These are phyloP conservation scores for Leptosphaerulina australis DNA, from an alignment of 2,329 filamentous ascomycete genomes.

Conservation along the genomic window DNA sequence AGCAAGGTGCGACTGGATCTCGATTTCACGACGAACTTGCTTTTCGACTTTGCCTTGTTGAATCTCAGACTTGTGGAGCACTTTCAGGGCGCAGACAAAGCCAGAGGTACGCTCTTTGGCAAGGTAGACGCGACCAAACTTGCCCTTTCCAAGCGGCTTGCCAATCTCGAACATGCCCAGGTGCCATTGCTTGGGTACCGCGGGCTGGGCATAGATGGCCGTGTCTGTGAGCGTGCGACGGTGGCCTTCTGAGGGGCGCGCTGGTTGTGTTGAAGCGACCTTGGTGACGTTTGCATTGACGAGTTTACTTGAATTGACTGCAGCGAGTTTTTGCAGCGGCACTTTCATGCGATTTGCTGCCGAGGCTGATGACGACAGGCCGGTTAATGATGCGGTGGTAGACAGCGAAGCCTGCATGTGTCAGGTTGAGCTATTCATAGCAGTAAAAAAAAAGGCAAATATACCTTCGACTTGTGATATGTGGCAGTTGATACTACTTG, in stretches of 20 bases:
- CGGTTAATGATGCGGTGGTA: slow-evolving; percentile 51
- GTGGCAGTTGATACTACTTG: slow-evolving; percentile 61
- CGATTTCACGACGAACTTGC: slow-evolving; percentile 85
- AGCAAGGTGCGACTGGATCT: slow-evolving; percentile 85
- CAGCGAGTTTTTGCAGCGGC: slow-evolving; percentile 81
- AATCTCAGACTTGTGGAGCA: slow-evolving; percentile 82
- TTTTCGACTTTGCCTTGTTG: slow-evolving; percentile 83
- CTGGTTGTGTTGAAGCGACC: slow-evolving; percentile 67
- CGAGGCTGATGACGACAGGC: slow-evolving; percentile 52
- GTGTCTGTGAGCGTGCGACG: slow-evolving; percentile 56
- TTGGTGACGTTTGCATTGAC: slow-evolving; percentile 58
- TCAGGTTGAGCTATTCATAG: slow-evolving; percentile 23
- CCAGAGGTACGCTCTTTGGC: slow-evolving; percentile 78
- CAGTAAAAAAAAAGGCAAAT: slow-evolving; percentile 15
- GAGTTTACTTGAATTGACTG: slow-evolving; percentile 67
- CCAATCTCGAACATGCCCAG: slow-evolving; percentile 95
- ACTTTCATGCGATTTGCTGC: slow-evolving; percentile 70
- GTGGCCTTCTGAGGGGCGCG: slow-evolving; percentile 50
- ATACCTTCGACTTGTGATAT: slow-evolving; percentile 82
- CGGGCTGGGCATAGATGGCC: slow-evolving; percentile 50
- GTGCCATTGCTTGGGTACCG: slow-evolving; percentile 67
- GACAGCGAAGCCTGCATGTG: slow-evolving; percentile 50
- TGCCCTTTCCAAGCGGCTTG: slow-evolving; percentile 82
- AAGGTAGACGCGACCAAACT: slow-evolving; percentile 85
- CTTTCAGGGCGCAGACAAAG: slow-evolving; percentile 86